Percentiles rank a stretch among this genome's conserved stretches.
These are phyloP conservation scores for Eragrostis tef DNA, from an alignment of 202 grass and related monocot genomes.

Conservation along the genomic window DNA sequence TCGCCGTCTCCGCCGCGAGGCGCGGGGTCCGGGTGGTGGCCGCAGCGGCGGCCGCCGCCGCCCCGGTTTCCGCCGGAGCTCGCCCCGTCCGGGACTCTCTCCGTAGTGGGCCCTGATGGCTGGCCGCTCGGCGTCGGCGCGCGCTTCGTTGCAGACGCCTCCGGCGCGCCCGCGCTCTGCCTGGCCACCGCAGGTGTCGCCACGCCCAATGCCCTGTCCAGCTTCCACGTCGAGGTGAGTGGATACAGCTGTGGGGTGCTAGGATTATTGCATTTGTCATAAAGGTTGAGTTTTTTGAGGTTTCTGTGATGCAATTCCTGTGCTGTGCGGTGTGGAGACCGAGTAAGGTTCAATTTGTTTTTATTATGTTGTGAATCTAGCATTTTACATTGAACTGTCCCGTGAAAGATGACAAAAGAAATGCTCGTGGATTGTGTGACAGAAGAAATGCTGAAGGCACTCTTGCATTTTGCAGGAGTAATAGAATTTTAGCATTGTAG, in stretches of 20 bases:
- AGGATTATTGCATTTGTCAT: background rate
- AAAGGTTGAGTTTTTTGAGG: constrained; percentile 3
- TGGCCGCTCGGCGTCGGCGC: constrained; percentile 86
- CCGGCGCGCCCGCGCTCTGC: constrained; percentile 75
- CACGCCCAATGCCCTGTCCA: constrained; percentile 53
- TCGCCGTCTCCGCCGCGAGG: constrained; percentile 13
- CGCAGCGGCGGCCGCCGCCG: constrained; percentile 33
- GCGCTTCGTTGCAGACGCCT: constrained; percentile 71
- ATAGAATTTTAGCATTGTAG: no score
- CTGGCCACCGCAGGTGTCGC: constrained; percentile 46
- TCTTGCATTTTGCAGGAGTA: no score
- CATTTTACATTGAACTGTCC: background rate
- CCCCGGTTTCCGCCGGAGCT: constrained; percentile 57
- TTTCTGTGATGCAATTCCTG: background rate
- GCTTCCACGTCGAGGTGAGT: constrained; percentile 90
- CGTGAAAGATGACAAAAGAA: no score
- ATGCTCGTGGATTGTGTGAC: no score
- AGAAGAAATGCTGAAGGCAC: no score
- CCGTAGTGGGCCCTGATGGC: constrained; percentile 56
- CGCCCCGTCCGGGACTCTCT: constrained; percentile 70
- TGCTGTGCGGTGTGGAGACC: background rate
- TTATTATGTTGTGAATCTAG: background rate
- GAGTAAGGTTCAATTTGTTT: background rate
- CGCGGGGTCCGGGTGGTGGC: constrained; percentile 46
- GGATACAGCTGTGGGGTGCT: background rate